Evolutionary conservation across 768 basidiomycete species (phyloP).

Genomic region (Suillus clintonianus): DNA sequence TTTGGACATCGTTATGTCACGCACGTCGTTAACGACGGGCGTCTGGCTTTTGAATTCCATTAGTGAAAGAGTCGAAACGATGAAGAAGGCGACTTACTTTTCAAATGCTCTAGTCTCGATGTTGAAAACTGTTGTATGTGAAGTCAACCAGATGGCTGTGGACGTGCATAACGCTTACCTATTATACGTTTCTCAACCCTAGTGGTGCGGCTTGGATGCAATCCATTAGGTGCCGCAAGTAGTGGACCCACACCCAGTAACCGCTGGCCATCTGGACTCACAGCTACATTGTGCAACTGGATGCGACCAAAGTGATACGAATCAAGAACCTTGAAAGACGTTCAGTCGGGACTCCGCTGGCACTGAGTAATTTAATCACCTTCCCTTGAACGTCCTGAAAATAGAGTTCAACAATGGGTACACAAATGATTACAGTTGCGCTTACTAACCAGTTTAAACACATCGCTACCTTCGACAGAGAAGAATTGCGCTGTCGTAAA

Average conservation of each 20-base stretch:
- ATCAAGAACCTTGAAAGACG: constrained; percentile 34
- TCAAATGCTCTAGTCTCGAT: constrained; percentile 44
- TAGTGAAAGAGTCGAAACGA: constrained; percentile 6
- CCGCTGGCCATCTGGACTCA: constrained; percentile 47
- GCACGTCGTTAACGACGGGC: constrained; percentile 56
- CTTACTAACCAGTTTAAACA: constrained; percentile 43
- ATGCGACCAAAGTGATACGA: constrained; percentile 46
- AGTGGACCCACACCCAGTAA: constrained; percentile 53
- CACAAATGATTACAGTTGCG: constrained; percentile 8
- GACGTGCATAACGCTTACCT: constrained; percentile 31
- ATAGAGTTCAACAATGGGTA: constrained; percentile 15
- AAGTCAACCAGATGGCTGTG: constrained; percentile 5
- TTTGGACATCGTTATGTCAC: constrained; percentile 50
- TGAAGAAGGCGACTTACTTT: constrained; percentile 35
- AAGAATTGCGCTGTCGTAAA: constrained; percentile 42
- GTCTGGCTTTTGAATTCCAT: constrained; percentile 43
- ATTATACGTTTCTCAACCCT: constrained; percentile 56
- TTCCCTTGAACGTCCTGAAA: constrained; percentile 46
- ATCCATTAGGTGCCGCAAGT: constrained; percentile 40
- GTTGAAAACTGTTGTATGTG: constrained; percentile 45
- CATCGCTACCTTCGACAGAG: constrained; percentile 50
- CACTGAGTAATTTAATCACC: constrained; percentile 16
- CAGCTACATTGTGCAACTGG: constrained; percentile 49
- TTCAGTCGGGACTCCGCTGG: neutral
- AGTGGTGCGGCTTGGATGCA: constrained; percentile 49